These are phyloP conservation scores for Goniomonas avonlea DNA, from an alignment of 78 protist genomes.

Conservation along the genomic window DNA sequence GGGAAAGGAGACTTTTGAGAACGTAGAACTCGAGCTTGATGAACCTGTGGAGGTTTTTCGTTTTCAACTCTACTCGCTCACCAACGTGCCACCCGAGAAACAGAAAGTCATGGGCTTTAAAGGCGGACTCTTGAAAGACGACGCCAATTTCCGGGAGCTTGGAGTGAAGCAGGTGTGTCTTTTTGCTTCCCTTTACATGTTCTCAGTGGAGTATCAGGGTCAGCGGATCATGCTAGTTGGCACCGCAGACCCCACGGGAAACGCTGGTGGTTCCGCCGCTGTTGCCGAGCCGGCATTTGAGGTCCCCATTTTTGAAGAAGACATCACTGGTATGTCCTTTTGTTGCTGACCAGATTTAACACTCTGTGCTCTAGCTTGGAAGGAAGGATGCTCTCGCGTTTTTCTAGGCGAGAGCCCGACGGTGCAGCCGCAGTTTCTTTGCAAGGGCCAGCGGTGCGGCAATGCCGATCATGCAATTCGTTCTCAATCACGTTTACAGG, in stretches of 20 bases:
- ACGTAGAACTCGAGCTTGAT: slow-evolving; percentile 44
- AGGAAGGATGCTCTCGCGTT: too few species aligned
- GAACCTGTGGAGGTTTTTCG: slow-evolving; percentile 45
- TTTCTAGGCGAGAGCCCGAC: too few species aligned
- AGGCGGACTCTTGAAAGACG: slow-evolving; percentile 45
- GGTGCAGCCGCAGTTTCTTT: too few species aligned
- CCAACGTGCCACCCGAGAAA: slow-evolving; percentile 71
- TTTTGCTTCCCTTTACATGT: not conserved
- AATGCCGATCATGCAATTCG: too few species aligned
- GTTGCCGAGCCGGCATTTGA: slow-evolving; percentile 17
- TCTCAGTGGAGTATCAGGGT: too few species aligned
- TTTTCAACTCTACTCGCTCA: slow-evolving; percentile 53
- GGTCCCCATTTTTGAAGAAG: slow-evolving; percentile 12
- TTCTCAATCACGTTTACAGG: too few species aligned
- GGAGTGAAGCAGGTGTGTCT: slow-evolving; percentile 17
- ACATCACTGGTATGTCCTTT: too few species aligned
- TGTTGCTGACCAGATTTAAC: too few species aligned
- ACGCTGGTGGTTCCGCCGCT: too few species aligned
- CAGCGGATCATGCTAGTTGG: slow-evolving; percentile 28
- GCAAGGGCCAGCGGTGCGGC: too few species aligned
- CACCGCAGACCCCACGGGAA: too few species aligned
- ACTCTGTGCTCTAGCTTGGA: too few species aligned
- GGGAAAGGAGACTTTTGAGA: slow-evolving; percentile 59
- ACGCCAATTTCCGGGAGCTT: slow-evolving; percentile 32
- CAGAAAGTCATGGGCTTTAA: slow-evolving; percentile 59